phyloP scores from a whole-genome alignment of 805 yeast genomes.

The Ogataea paradorogensis region DNA sequence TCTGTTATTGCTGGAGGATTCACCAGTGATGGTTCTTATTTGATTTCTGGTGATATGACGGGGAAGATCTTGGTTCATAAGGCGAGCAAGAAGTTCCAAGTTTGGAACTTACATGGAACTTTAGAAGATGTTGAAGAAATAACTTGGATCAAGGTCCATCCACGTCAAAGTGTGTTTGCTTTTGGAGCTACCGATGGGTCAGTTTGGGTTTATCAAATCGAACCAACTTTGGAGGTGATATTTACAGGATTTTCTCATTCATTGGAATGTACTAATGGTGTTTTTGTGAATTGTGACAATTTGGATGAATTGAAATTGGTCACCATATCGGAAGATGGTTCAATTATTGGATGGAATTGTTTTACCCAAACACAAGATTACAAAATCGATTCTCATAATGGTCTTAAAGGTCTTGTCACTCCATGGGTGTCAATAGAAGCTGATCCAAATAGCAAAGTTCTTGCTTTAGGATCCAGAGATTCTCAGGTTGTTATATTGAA shows the following conservation, averaged over 20 bases:
- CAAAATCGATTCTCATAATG: conserved; percentile 58
- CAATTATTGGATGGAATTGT: conserved; percentile 86
- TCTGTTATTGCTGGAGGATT: conserved; percentile 84
- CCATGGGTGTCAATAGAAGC: conserved; percentile 84
- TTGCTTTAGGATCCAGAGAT: conserved; percentile 85
- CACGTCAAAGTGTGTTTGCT: conserved; percentile 73
- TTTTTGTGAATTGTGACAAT: conserved; percentile 59
- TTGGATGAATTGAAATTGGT: conserved; percentile 62
- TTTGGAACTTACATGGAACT: conserved; percentile 69
- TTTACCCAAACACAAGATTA: conserved; percentile 69
- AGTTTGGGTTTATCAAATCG: conserved; percentile 86
- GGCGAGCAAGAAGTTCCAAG: conserved; percentile 72
- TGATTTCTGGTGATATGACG: conserved; percentile 92
- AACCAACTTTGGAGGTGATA: conserved; percentile 60
- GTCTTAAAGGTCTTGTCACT: conserved; percentile 66
- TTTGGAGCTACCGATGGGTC: conserved; percentile 92
- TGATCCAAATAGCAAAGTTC: conserved; percentile 43
- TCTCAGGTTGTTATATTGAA: conserved; percentile 82
- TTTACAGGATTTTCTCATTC: conserved; percentile 83
- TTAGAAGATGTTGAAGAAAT: conserved; percentile 90
- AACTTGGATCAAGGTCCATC: conserved; percentile 79
- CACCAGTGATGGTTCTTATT: conserved; percentile 74
- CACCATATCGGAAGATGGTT: conserved; percentile 81
- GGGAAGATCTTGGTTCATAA: conserved; percentile 78
- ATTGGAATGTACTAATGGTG: conserved; percentile 75